Evolutionary conservation across 306 rosid genomes (phyloP), one percentile per base, ranked within the genome.

Genomic region (Prunus campanulata): DNA sequence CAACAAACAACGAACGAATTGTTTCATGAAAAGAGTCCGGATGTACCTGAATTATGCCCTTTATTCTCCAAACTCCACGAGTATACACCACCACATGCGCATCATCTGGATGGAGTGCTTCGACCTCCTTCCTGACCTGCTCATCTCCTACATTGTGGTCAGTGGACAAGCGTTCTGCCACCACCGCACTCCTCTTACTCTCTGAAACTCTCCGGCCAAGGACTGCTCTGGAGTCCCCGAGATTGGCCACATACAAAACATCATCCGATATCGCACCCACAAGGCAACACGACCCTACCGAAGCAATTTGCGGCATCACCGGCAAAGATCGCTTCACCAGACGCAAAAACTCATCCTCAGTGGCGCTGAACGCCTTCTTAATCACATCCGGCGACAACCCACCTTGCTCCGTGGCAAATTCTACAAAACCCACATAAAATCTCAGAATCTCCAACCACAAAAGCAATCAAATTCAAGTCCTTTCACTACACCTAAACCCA

Each of bases 41-140:
- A 2, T 30, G 11, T 89, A 92, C 97, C 99, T 95, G 99, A 87
- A 95, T 95, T 75, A 95, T 95, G 63, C 99, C 99, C 79, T 95
- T 95, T 61, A 95, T 91, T 76, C 99, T 89, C 99, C 99, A 95
- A 60, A 88, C 95, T 61, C 99, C 99, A 2, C 90, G 97, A 57
- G 52, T 84, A 76, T 84, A 82, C 29, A 95, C 93, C 54, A 95
- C 97, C 52, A 91, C 70, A 27, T 87, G 97, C 2, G 96, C 61
- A 83, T 95, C 99, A 73, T 95, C 99, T 3, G 99, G 99, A 75
- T 95, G 97, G 63, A 90, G 96, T 50, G 97, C 96, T 79, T 86
- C 89, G 22, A 95, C 93, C 79, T 95, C 99, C 80, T 82, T 88
- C 84, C 99, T 95, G 71, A 95, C 91, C 85, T 92, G 92, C 81